Evolutionary conservation across 495 filamentous ascomycete genomes (phyloP), one percentile per base, ranked within the genome.

Genomic region (Darksidea phi): DNA sequence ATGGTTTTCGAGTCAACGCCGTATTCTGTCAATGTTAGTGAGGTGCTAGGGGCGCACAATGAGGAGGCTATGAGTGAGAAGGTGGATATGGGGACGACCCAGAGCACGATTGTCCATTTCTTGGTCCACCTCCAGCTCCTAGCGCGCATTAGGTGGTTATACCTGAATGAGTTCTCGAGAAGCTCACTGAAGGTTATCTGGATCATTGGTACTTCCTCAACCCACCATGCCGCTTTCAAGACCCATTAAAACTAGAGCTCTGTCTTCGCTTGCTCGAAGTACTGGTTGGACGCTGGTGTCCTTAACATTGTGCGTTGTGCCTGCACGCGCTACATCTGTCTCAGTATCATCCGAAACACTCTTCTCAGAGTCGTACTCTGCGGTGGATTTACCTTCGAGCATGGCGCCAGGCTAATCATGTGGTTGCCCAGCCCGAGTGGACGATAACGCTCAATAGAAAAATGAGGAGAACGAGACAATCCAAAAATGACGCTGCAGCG

Each of bases 151-250:
- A 64, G 47, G 26, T 28, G n/a, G n/a, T 10, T 36, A 11, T 13
- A 24, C 15, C 12, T 36, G 18, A 13, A 11, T 4, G 1, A 12
- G 25, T 34, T 32, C 36, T 20, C 2, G 2, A 17, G 10, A 23
- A 34, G 32, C 64, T 48, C 49, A 52, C 53, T 62, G 52, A 17
- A 58, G 64, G 38, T 67, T 67, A 0, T 48, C 47, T 1, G 52
- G 53, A 42, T 67, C 64, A 15, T 61, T 36, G 5, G 32, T 53
- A 34, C 26, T 47, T 37, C 62, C 64, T 58, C 64, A 67, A 15
- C 64, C 64, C 20, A 67, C 59, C 6, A 67, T 24, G 4, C 64
- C 64, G 20, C 48, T 57, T 15, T 67, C 64, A 11, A 67, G 54
- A 28, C 62, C 64, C 64, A 63, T 67, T 15, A 62, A 42, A 3